A percentile compares a stretch with the other conserved stretches of the same genome.
Conservation (phyloP, 2,329 filamentous ascomycete genomes). For the Chaetomiaceae sp. region DNA sequence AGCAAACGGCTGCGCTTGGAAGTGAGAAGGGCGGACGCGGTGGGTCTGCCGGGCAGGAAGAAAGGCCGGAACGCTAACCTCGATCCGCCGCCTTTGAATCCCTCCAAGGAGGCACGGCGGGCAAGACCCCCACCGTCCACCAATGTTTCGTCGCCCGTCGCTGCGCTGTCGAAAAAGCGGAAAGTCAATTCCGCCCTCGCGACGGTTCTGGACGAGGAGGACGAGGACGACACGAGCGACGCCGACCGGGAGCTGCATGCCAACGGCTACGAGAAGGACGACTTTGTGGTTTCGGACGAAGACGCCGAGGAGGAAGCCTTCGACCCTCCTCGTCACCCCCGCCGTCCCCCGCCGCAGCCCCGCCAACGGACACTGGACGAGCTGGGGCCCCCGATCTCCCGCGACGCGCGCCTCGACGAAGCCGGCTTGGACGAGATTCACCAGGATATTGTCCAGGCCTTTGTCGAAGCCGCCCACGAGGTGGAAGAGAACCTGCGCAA, state of each 20-base stretch:
- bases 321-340: constrained; percentile 36
- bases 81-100: neutral
- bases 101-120: neutral
- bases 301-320: constrained; percentile 41
- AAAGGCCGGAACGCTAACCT: constrained; percentile 1
- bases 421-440: constrained; percentile 54
- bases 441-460: constrained; percentile 58
- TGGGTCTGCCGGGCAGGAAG: constrained; percentile 20
- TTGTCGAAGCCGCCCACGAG: constrained; percentile 58
- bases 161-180: constrained; percentile 35
- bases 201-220: constrained; percentile 32
- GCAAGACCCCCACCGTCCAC: constrained; percentile 39
- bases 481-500: constrained; percentile 60
- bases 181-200: constrained; percentile 28
- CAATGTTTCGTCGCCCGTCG: constrained; percentile 51
- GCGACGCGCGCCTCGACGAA: constrained; percentile 48
- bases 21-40: constrained; percentile 17
- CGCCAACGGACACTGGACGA: constrained; percentile 36
- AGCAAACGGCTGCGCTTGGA: constrained; percentile 42
- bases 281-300: constrained; percentile 35
- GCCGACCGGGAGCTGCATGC: constrained; percentile 31
- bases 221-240: constrained; percentile 41
- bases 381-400: constrained; percentile 55
- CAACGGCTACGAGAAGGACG: constrained; percentile 44
- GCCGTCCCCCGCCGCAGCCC: constrained; percentile 29